Evolutionary conservation across 2,329 filamentous ascomycete species (phyloP), one percentile per base, ranked within the genome.

Genomic region (Paracoccidioides lutzii): DNA sequence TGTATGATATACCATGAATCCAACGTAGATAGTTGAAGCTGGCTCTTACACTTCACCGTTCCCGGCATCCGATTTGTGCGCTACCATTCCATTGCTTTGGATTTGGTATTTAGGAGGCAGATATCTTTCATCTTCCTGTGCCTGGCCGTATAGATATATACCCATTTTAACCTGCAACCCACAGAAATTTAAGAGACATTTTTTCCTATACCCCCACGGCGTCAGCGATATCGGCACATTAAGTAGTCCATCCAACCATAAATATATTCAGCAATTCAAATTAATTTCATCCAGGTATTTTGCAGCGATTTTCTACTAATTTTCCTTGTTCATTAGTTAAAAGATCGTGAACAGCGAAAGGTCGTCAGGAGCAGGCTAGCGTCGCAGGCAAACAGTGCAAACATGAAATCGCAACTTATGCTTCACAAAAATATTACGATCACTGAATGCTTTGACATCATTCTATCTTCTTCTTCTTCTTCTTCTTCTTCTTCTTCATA

Each of bases 311-410:
- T n/a, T 41, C 2, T 41, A 14, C 12, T n/a, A 9, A 14, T 41
- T 41, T 41, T 41, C 6, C 12, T 10, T 37, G 40, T 41, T 41
- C 40, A 41, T 41, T 14, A 22, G 22, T 22, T 22, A 22, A n/a
- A 41, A n/a, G 14, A 41, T 41, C 8, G 4, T 41, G 15, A 9
- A 41, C 14, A 9, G 4, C 22, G 22, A 22, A 22, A 22, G 22
- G 22, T 22, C 22, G 22, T 22, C 22, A 22, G 22, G 22, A 22
- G 22, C 22, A 22, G 22, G 1, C 22, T 22, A 22, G 22, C 22
- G 22, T 22, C 22, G 22, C 22, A 22, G 22, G 55, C 65, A 67
- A 68, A 68, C 66, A 64, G 43, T 66, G 63, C 65, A 67, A 67
- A 69, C 65, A 62, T 12, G 15, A 53, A 44, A 45, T 12, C 33